These are phyloP conservation scores for Vaccinium vitisidaea DNA, from an alignment of 148 eudicot species.

Conservation along the genomic window DNA sequence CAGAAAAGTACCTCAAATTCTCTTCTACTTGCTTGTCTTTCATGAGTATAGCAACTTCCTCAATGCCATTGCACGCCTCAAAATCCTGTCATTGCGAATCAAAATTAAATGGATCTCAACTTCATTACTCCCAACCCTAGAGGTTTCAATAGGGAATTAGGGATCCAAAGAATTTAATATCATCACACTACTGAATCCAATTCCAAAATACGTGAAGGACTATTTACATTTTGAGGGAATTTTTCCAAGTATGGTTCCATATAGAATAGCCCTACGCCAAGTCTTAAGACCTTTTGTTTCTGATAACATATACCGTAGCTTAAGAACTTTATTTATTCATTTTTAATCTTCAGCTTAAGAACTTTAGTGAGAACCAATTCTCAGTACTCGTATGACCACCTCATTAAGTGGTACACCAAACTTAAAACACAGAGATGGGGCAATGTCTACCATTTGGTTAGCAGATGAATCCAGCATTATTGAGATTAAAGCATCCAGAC, in stretches of 20 bases:
- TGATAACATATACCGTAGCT: too few species aligned
- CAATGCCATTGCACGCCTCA: constrained; percentile 85
- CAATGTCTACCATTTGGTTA: constrained; percentile 72
- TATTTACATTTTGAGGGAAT: not conserved
- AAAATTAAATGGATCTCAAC: not conserved
- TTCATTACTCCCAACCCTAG: not conserved
- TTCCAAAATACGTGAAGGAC: not conserved
- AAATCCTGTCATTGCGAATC: constrained; percentile 55
- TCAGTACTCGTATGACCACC: not conserved
- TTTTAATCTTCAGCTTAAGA: not conserved
- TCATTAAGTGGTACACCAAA: not conserved
- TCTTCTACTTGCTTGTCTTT: constrained; percentile 92
- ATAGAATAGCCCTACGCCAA: not conserved
- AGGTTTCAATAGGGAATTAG: not conserved
- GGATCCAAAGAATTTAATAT: not conserved
- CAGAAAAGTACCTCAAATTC: constrained; percentile 61
- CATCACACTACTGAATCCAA: not conserved
- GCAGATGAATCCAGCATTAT: constrained; percentile 88
- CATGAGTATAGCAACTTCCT: constrained; percentile 85
- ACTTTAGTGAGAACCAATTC: not conserved
- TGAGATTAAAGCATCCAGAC: constrained; percentile 89
- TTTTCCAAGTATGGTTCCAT: not conserved
- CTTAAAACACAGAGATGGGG: not conserved
- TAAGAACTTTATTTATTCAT: too few species aligned
- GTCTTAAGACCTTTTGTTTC: too few species aligned